Base-by-base conservation (phyloP, 2,329 filamentous ascomycete species). In the Ophiostoma himal-ulmi region DNA sequence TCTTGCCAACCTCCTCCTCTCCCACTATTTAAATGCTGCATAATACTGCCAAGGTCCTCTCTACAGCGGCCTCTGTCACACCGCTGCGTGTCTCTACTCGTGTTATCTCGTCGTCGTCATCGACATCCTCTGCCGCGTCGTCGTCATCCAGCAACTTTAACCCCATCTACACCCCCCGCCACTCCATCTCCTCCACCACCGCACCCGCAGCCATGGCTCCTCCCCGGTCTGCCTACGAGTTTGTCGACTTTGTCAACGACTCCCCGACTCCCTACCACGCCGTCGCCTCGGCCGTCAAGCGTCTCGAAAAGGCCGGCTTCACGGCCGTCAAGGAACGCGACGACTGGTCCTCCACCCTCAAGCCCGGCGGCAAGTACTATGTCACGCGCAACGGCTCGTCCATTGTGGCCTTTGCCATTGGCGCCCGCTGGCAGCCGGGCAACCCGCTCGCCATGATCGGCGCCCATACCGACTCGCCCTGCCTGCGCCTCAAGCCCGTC, bases 261-360 rank as follows among this genome's bases (percentile, higher is more conserved):
- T 97, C 94, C 71, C 95, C 95, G 14, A 96, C 94, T 69, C 94
- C 95, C 71, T 99, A 96, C 82, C 95, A 99, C 83, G 94, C 94
- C 72, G 94, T 97, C 71, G 88, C 89, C 70, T 91, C 90, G 67
- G 88, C 93, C 74, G 90, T 90, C 76, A 81, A 88, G 73, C 89
- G 91, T 70, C 86, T 99, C 69, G 86, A 91, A 75, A 87, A 90
- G 75, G 94, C 92, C 68, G 94, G 94, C 71, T 99, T 98, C 84
- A 85, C 87, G 76, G 88, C 91, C 76, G 92, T 99, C 81, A 92
- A 89, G 84, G 94, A 98, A 81, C 91, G 92, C 76, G 93, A 97
- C 77, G 89, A 91, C 66, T 98, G 95, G 94, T 86, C 90, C 17
- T 88, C 90, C 1, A 87, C 85, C 65, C 86, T 97, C 73, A 86